These are phyloP conservation scores for Parietaria judaica DNA, from an alignment of 306 rosid genomes.

Conservation along the genomic window DNA sequence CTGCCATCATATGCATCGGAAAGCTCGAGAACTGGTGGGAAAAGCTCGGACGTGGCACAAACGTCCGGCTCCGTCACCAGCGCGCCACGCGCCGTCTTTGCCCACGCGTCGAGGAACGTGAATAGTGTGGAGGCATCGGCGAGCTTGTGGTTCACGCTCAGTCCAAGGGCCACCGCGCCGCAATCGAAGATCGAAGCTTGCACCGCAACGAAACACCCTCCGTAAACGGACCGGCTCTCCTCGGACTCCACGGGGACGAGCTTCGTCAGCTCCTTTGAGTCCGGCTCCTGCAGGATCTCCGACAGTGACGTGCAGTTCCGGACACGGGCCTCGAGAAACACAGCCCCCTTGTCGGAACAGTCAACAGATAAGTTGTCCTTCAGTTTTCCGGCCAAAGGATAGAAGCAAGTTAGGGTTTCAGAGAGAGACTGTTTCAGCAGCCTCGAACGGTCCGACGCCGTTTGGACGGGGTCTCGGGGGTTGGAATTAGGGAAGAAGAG, in stretches of 20 bases:
- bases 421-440: constrained; percentile 4
- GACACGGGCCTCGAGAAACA: constrained; percentile 12
- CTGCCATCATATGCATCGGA: background rate
- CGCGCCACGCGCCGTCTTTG: background rate
- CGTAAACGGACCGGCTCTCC: background rate
- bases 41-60: constrained; percentile 14
- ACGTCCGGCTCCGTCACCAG: background rate
- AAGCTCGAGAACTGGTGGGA: constrained; percentile 15
- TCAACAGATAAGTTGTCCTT: background rate
- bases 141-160: constrained; percentile 15
- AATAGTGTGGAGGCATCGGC: constrained; percentile 1
- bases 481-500: background rate
- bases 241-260: constrained; percentile 12
- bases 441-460: background rate
- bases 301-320: background rate
- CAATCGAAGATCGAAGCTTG: constrained; percentile 13
- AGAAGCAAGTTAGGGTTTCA: constrained; percentile 10
- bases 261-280: background rate
- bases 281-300: constrained; percentile 1
- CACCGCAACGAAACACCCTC: background rate
- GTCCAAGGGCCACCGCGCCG: constrained; percentile 15
- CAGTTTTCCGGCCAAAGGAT: constrained; percentile 14
- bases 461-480: background rate
- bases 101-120: constrained; percentile 13
- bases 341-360: constrained; percentile 17